These are phyloP conservation scores for Phialophora tarda DNA, from an alignment of 2,329 filamentous ascomycete species.

Conservation along the genomic window DNA sequence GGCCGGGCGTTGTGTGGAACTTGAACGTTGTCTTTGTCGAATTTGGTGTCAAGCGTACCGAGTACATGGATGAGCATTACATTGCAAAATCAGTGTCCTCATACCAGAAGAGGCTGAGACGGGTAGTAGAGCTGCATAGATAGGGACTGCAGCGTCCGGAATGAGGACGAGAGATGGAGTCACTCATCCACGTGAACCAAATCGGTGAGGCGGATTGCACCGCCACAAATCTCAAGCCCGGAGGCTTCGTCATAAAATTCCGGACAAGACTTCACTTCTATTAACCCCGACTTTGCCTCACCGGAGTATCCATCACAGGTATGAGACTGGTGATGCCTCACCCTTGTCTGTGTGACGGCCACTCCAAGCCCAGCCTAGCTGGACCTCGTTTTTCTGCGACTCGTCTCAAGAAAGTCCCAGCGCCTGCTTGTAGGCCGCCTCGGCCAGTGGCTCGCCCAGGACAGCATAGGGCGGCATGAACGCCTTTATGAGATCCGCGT, in stretches of 20 bases:
- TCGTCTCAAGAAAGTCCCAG: slow-evolving; percentile 7
- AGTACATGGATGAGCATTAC: not conserved
- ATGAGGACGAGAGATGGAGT: not conserved
- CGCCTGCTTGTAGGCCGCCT: slow-evolving; percentile 14
- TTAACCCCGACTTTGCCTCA: too few species aligned
- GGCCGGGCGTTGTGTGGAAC: not conserved
- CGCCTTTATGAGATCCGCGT: slow-evolving; percentile 15
- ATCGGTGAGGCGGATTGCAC: too few species aligned
- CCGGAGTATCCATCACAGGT: too few species aligned
- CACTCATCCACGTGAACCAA: too few species aligned
- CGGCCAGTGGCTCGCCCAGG: slow-evolving; percentile 13
- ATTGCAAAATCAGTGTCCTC: not conserved
- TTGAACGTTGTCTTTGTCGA: not conserved
- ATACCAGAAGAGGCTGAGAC: not conserved
- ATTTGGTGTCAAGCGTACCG: not conserved
- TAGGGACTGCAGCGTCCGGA: not conserved
- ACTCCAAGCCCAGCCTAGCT: not conserved
- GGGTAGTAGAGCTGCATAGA: not conserved
- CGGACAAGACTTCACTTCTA: too few species aligned
- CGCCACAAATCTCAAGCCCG: too few species aligned
- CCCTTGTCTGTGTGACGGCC: too few species aligned
- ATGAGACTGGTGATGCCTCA: not conserved
- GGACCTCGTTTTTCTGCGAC: not conserved
- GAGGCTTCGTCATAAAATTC: too few species aligned
- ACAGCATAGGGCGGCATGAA: slow-evolving; percentile 16